Conservation (phyloP, 345 rosid species). For the Cardiospermum halicacabum region DNA sequence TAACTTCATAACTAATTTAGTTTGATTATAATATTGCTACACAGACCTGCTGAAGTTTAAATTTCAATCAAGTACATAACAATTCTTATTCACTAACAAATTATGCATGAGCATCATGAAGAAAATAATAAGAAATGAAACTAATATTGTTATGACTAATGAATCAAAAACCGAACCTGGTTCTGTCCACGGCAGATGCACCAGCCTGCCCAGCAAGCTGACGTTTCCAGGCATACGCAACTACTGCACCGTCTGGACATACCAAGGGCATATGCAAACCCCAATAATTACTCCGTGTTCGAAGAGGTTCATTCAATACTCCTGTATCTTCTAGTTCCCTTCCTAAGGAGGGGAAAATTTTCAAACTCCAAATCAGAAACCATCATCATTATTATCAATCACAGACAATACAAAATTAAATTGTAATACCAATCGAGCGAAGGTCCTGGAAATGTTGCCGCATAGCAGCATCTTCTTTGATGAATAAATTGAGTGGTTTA, state of each 20-base stretch:
- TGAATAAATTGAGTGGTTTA: slow-evolving; percentile 54
- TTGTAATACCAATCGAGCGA: slow-evolving; percentile 53
- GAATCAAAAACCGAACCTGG: slow-evolving; percentile 43
- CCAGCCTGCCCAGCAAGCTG: slow-evolving; percentile 99
- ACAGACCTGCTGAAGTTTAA: too few relatives aligned
- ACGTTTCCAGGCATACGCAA: slow-evolving; percentile 97
- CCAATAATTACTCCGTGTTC: slow-evolving; percentile 81
- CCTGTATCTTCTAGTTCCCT: slow-evolving; percentile 86
- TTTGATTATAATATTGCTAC: too few relatives aligned
- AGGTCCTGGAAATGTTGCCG: slow-evolving; percentile 85
- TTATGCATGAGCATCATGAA: background rate
- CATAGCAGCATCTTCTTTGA: slow-evolving; percentile 75
- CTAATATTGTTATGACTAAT: background rate
- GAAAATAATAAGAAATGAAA: background rate
- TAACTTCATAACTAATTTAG: too few relatives aligned
- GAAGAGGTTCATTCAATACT: slow-evolving; percentile 69
- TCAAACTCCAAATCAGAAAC: background rate
- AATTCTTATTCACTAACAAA: background rate
- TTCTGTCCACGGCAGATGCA: slow-evolving; percentile 96
- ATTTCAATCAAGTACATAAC: too few relatives aligned
- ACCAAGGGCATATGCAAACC: slow-evolving; percentile 94
- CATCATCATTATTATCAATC: background rate
- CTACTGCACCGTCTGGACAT: slow-evolving; percentile 96
- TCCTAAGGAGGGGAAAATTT: slow-evolving; percentile 38
- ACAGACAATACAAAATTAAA: background rate